Conservation (phyloP, 2,329 filamentous ascomycete genomes). For the Xylaria digitata region DNA sequence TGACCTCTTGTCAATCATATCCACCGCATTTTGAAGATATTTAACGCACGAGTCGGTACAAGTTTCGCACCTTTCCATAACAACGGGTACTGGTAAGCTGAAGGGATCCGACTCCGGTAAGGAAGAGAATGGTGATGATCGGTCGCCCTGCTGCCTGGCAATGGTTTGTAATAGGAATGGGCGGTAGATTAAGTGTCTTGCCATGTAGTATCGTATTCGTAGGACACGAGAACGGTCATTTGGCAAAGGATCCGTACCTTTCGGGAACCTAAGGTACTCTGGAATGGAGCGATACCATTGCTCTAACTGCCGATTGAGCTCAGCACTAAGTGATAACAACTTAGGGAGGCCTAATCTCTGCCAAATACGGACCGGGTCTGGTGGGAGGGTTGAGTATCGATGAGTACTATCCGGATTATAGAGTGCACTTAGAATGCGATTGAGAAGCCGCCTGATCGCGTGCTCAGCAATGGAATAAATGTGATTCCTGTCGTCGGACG, state of each 20-base stretch:
- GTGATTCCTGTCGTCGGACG: constrained; percentile 51
- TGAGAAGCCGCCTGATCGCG: constrained; percentile 55
- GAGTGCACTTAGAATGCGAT: constrained; percentile 56
- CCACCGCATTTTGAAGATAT: constrained; percentile 52
- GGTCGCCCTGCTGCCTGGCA: constrained; percentile 50
- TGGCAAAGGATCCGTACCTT: constrained; percentile 67
- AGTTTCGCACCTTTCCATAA: constrained; percentile 51
- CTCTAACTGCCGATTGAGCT: constrained; percentile 55
- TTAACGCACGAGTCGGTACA: constrained; percentile 53
- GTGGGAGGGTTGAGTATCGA: constrained; percentile 37
- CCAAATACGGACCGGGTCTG: constrained; percentile 43
- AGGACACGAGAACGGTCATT: constrained; percentile 74
- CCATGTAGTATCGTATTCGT: constrained; percentile 78
- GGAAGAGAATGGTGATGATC: constrained; percentile 41
- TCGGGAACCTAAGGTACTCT: constrained; percentile 58
- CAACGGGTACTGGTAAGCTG: constrained; percentile 43
- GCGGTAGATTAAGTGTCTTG: constrained; percentile 73
- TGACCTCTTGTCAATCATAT: constrained; percentile 53
- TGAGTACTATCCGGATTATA: constrained; percentile 51
- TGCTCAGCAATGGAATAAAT: constrained; percentile 57
- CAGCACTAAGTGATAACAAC: constrained; percentile 50
- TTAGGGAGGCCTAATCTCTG: constrained; percentile 47
- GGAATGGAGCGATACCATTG: constrained; percentile 55
- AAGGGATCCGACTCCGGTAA: constrained; percentile 41
- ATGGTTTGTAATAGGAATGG: constrained; percentile 59